Base-by-base conservation (phyloP, 1,284 basidiomycete species). In the Amylostereum chailletii region DNA sequence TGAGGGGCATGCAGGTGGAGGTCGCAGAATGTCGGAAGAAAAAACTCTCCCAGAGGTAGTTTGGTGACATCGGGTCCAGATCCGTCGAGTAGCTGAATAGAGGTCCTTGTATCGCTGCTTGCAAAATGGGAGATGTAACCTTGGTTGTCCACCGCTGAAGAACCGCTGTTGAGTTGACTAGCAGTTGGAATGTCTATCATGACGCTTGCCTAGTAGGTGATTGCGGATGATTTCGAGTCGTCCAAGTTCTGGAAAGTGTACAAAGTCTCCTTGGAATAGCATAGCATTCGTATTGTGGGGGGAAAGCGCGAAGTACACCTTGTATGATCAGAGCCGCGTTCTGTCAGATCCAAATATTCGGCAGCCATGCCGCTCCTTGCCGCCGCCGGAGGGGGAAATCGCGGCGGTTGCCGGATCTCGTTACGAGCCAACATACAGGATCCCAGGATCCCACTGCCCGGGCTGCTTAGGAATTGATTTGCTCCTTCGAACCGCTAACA, bases 1-100 rank as follows among this genome's bases (percentile, higher is more conserved):
- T 93, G 90, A 1, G 90, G 88, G 0, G 89, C 88, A 62, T 94
- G 90, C 0, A 92, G 72, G 61, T 92, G 90, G 6, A 89, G 69
- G 62, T 92, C 90, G 55, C 77, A 78, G 62, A 91, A 94, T 0
- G 81, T 79, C 0, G 90, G 89, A 4, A 88, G 57, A 36, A 93
- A 53, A 64, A 92, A 90, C 41, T 71, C 74, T 27, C 83, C 82
- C 2, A 54, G 43, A 2, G 77, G 74, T 9, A 85, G 58, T 10
- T 64, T 51, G 30, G 60, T 63, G 38, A 70, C 50, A 3, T 57
- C 53, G 5, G 44, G 46, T 2, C 60, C 30, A 8, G 58, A 49
- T 11, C 58, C 50, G 5, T 64, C 19, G 19, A 19, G 19, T 19
- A 19, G 19, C 19, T 19, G 19, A 19, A 19, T 19, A 19, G 19